Percentiles rank a stretch among this genome's conserved stretches.
These are phyloP conservation scores for Penicillium samsonianum DNA, from an alignment of 495 filamentous ascomycete genomes.

Conservation along the genomic window DNA sequence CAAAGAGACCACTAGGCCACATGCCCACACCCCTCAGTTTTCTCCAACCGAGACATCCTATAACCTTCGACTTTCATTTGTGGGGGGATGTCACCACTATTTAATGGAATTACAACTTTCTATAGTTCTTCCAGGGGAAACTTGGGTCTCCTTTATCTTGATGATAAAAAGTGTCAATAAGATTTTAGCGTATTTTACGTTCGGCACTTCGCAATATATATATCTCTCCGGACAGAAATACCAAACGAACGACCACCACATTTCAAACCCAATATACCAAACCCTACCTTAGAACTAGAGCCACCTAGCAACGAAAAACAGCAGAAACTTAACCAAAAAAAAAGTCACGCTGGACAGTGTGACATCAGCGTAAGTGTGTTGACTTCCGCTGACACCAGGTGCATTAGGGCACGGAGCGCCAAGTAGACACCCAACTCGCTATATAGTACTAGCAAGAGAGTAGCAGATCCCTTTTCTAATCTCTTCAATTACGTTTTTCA, in stretches of 20 bases:
- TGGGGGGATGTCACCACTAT: no score
- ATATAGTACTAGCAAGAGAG: neutral
- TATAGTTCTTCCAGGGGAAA: no score
- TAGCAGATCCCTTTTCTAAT: neutral
- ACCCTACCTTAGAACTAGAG: neutral
- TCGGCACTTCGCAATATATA: no score
- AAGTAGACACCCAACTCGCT: neutral
- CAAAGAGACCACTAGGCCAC: no score
- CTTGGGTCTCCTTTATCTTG: no score
- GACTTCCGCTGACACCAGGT: constrained; percentile 15
- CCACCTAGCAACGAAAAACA: neutral
- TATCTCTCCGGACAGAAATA: no score
- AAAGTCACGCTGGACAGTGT: neutral
- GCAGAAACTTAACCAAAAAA: neutral
- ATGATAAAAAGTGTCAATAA: no score
- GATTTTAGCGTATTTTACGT: no score
- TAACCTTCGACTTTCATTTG: no score
- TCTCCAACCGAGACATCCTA: no score
- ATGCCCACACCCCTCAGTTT: no score
- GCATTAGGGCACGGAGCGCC: constrained; percentile 1
- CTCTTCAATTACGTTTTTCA: neutral
- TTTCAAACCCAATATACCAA: neutral
- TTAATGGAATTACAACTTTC: no score
- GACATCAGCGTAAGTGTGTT: neutral
- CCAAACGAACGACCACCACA: neutral